Conservation (phyloP, 1,139 yeast species). For the Zygoascus meyerae region DNA sequence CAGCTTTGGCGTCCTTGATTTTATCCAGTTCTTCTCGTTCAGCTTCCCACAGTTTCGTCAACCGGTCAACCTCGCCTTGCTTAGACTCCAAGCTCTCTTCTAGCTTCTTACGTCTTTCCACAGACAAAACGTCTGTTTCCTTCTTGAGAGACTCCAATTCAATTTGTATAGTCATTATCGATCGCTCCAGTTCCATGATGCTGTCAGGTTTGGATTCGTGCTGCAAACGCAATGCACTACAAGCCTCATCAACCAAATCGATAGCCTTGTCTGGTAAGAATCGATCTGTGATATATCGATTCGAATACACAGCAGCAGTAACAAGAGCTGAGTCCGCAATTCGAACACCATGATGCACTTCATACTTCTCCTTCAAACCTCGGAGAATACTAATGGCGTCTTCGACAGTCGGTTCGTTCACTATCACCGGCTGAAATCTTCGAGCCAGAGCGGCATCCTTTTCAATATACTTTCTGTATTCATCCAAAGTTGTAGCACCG, state of each 20-base stretch:
- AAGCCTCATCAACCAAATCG: slow-evolving; percentile 94
- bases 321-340: slow-evolving; percentile 90
- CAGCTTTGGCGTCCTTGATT: slow-evolving; percentile 71
- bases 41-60: slow-evolving; percentile 80
- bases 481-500: slow-evolving; percentile 93
- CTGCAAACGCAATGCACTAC: slow-evolving; percentile 87
- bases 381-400: slow-evolving; percentile 89
- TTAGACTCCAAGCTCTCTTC: slow-evolving; percentile 61
- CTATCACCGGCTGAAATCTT: slow-evolving; percentile 82
- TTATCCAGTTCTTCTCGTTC: slow-evolving; percentile 71
- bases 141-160: slow-evolving; percentile 89
- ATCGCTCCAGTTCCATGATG: slow-evolving; percentile 80
- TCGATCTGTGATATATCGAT: slow-evolving; percentile 86
- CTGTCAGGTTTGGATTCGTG: slow-evolving; percentile 97
- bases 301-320: slow-evolving; percentile 86
- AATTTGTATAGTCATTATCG: slow-evolving; percentile 88
- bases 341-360: slow-evolving; percentile 98
- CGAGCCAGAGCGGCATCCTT: slow-evolving; percentile 90
- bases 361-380: slow-evolving; percentile 90
- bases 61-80: slow-evolving; percentile 55
- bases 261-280: slow-evolving; percentile 94
- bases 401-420: slow-evolving; percentile 86
- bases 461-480: slow-evolving; percentile 79
- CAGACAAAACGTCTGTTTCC: slow-evolving; percentile 80
- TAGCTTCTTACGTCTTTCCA: slow-evolving; percentile 61